Percentiles rank a stretch among this genome's conserved stretches.
Conservation (phyloP, 352 stramenopile species). For the Globisporangium heterothallicum region DNA sequence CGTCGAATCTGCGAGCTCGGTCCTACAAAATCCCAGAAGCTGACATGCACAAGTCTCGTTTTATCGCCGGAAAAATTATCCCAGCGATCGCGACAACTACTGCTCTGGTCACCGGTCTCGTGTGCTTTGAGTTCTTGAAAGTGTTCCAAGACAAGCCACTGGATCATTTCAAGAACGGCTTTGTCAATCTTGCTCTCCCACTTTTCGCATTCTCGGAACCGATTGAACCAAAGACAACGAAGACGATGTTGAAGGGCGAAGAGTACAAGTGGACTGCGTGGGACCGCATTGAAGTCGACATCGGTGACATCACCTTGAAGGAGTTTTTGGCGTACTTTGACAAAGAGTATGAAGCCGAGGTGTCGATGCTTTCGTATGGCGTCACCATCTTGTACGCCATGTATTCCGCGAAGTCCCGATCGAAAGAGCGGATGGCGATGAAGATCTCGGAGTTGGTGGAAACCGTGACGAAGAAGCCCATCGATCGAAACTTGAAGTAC, state of each 20-base stretch:
- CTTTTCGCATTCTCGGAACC: constrained; percentile 98
- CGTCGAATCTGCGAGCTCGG: constrained; percentile 95
- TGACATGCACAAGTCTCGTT: constrained; percentile 96
- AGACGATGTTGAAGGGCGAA: constrained; percentile 90
- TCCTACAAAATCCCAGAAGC: constrained; percentile 98
- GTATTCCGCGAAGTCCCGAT: constrained; percentile 84
- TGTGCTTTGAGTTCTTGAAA: constrained; percentile 99
- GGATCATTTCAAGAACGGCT: constrained; percentile 97
- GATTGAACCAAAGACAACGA: constrained; percentile 89
- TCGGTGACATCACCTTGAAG: constrained; percentile 95
- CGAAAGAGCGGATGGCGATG: constrained; percentile 95
- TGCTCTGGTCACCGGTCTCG: constrained; percentile 96
- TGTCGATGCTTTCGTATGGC: constrained; percentile 98
- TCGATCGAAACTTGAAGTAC: constrained; percentile 94
- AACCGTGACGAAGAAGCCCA: constrained; percentile 95
- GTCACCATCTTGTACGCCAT: constrained; percentile 89
- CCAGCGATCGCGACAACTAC: constrained; percentile 99
- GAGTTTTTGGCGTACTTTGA: constrained; percentile 96
- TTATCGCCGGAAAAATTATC: constrained; percentile 99
- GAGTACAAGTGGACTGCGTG: constrained; percentile 97
- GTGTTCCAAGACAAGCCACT: constrained; percentile 87
- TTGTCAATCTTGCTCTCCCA: constrained; percentile 97
- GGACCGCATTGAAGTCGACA: constrained; percentile 94
- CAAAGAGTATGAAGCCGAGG: constrained; percentile 94
- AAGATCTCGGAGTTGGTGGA: constrained; percentile 94